Percentiles rank a stretch among this genome's conserved stretches.
Conservation (phyloP, 805 yeast species). For the Saturnispora sanitii region DNA sequence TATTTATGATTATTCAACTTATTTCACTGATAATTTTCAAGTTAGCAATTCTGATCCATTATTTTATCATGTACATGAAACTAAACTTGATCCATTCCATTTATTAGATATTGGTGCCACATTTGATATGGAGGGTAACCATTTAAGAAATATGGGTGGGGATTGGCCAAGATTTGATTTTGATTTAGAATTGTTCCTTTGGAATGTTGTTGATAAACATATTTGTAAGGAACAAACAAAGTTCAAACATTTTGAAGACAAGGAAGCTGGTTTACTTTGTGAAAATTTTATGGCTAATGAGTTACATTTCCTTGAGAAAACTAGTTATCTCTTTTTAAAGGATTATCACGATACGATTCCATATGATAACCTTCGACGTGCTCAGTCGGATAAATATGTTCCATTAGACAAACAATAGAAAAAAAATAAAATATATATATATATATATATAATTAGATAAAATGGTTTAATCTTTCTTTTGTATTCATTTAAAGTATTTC, state of each 20-base stretch:
- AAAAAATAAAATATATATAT: background rate
- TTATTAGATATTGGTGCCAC: constrained; percentile 11
- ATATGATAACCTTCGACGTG: constrained; percentile 10
- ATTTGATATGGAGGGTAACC: constrained; percentile 9
- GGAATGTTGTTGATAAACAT: constrained; percentile 16
- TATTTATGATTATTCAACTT: constrained; percentile 13
- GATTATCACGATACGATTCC: constrained; percentile 8
- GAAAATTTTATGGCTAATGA: constrained; percentile 9
- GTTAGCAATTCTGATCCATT: constrained; percentile 15
- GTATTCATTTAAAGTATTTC: no score
- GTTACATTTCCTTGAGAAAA: constrained; percentile 10
- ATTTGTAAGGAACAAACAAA: constrained; percentile 13
- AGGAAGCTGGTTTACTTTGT: constrained; percentile 10
- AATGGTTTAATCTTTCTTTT: no score
- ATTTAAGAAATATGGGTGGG: constrained; percentile 17
- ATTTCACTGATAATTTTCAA: constrained; percentile 14
- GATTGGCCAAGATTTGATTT: constrained; percentile 13
- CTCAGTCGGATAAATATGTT: constrained; percentile 1
- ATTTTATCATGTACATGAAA: constrained; percentile 35
- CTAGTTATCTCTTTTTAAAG: constrained; percentile 5
- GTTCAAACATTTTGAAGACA: constrained; percentile 9
- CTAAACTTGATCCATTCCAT: constrained; percentile 39
- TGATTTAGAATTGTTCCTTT: constrained; percentile 18
- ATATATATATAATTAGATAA: background rate
- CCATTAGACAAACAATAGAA: background rate